Evolutionary conservation across 2,329 filamentous ascomycete genomes (phyloP).

Genomic region (Gaeumannomyces tritici): DNA sequence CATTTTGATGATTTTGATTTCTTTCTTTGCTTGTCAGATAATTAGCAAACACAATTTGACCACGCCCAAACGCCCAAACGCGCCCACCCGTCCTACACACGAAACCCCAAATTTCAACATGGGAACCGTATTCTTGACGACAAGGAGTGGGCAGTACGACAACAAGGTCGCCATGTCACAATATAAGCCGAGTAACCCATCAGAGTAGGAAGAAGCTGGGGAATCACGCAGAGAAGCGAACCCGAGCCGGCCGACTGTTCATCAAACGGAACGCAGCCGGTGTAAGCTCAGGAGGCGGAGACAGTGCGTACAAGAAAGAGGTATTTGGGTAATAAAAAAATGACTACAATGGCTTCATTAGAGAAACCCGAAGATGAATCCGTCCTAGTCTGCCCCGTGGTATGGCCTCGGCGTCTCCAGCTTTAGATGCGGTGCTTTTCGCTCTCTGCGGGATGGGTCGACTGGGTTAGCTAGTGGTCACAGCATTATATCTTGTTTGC

Average conservation of each 20-base stretch:
- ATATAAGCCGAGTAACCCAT: not conserved
- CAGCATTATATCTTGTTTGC: slow-evolving; percentile 14
- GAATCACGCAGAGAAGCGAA: not conserved
- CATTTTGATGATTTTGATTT: not conserved
- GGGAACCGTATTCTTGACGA: not conserved
- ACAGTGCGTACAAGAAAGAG: not conserved
- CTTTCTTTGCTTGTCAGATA: not conserved
- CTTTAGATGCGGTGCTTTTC: slow-evolving; percentile 63
- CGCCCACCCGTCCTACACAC: not conserved
- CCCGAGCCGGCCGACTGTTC: too few relatives aligned
- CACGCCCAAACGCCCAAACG: not conserved
- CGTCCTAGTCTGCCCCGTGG: not conserved
- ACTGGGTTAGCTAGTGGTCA: slow-evolving; percentile 5
- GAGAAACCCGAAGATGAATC: not conserved
- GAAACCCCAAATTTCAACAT: not conserved
- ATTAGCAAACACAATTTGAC: not conserved
- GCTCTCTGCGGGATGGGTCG: slow-evolving; percentile 43
- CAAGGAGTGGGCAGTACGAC: not conserved
- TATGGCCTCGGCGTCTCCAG: not conserved
- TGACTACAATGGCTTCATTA: not conserved
- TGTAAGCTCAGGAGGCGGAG: not conserved
- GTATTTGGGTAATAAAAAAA: not conserved
- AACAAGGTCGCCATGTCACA: not conserved
- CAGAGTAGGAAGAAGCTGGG: not conserved
- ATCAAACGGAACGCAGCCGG: not conserved